A percentile compares a stretch with the other conserved stretches of the same genome.
phyloP scores from a whole-genome alignment of 139 green algal species.

The Haematococcus lacustris region DNA sequence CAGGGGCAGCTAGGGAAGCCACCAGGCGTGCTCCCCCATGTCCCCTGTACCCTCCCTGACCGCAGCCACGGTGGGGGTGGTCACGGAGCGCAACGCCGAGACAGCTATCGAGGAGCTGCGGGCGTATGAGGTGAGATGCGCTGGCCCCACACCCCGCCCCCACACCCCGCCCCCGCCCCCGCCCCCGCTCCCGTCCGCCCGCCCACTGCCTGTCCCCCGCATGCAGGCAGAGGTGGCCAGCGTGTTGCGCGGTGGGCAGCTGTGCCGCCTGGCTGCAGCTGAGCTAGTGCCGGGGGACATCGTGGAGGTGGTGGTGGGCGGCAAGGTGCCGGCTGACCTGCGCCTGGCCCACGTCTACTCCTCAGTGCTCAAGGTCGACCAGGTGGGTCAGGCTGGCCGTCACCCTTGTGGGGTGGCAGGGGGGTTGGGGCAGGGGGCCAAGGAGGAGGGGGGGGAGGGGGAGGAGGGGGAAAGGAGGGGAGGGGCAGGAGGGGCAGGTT shows the following conservation, averaged over 20 bases:
- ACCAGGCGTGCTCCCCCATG: background rate
- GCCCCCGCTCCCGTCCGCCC: too few relatives aligned
- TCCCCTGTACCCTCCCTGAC: background rate
- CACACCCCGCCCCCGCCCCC: too few relatives aligned
- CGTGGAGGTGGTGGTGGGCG: slow-evolving; percentile 82
- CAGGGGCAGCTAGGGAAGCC: too few relatives aligned
- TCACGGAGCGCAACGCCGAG: slow-evolving; percentile 86
- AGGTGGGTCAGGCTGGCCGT: slow-evolving; percentile 31
- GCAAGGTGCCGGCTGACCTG: slow-evolving; percentile 78
- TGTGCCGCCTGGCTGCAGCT: slow-evolving; percentile 11
- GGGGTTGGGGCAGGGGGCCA: too few relatives aligned
- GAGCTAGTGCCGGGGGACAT: slow-evolving; percentile 93
- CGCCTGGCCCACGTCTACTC: slow-evolving; percentile 39
- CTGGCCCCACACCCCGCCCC: slow-evolving; percentile 29
- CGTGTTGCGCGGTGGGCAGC: slow-evolving; percentile 42
- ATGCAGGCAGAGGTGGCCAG: slow-evolving; percentile 52
- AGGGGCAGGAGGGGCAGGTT: too few relatives aligned
- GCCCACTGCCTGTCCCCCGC: too few relatives aligned
- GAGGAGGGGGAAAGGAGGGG: too few relatives aligned
- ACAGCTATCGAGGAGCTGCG: slow-evolving; percentile 82
- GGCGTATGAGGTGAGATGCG: slow-evolving; percentile 52
- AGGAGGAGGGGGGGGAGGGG: too few relatives aligned
- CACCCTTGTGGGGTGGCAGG: too few relatives aligned
- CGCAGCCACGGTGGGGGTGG: slow-evolving; percentile 85
- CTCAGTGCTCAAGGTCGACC: slow-evolving; percentile 49